These are phyloP conservation scores for Kodamaea hsintzibuensis DNA, from an alignment of 805 yeast genomes.

Conservation along the genomic window DNA sequence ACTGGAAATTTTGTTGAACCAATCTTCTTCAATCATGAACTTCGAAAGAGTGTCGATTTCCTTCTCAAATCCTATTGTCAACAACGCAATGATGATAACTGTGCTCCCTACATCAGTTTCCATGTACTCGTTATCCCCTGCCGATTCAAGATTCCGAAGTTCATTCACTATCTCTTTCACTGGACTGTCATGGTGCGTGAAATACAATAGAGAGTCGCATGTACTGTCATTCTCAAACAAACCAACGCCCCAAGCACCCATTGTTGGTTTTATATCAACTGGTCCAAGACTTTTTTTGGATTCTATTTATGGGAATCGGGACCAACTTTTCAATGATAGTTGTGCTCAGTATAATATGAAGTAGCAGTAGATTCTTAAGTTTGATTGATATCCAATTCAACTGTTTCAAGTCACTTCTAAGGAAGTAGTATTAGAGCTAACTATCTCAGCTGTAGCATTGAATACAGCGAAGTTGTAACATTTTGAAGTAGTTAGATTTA, in stretches of 20 bases:
- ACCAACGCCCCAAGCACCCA: constrained; percentile 8
- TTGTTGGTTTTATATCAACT: neutral
- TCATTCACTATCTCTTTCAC: neutral
- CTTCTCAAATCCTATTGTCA: neutral
- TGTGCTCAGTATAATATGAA: too few species aligned
- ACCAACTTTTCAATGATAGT: too few species aligned
- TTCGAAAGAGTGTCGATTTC: neutral
- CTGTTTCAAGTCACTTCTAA: too few species aligned
- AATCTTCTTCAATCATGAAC: neutral
- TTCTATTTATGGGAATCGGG: too few species aligned
- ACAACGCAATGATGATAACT: neutral
- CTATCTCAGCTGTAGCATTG: too few species aligned
- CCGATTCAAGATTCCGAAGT: neutral
- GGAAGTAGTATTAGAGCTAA: too few species aligned
- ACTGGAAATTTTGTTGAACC: neutral
- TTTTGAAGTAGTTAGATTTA: too few species aligned
- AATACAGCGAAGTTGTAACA: too few species aligned
- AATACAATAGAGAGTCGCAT: neutral
- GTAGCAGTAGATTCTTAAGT: too few species aligned
- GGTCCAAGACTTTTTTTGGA: neutral
- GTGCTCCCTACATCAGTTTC: neutral
- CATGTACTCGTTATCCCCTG: neutral
- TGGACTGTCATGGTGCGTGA: neutral
- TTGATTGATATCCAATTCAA: too few species aligned
- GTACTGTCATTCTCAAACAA: constrained; percentile 5